phyloP scores from a whole-genome alignment of 2,329 filamentous ascomycete species.

The Cercospora beticola region DNA sequence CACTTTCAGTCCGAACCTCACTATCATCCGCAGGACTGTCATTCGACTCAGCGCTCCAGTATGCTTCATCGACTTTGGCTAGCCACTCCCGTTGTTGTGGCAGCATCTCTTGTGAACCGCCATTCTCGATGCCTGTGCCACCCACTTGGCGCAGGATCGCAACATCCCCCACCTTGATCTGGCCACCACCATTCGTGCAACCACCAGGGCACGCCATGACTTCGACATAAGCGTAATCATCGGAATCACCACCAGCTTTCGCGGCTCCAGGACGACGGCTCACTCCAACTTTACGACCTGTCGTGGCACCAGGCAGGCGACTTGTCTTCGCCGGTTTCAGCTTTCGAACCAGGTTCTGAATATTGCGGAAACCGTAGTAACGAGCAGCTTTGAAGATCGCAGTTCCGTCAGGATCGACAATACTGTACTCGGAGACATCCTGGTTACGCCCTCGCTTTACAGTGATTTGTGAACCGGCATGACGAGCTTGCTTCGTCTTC shows the following conservation, averaged over 20 bases:
- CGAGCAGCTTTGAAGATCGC: slow-evolving; percentile 75
- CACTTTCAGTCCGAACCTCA: slow-evolving; percentile 20
- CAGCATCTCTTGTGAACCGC: slow-evolving; percentile 45
- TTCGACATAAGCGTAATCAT: slow-evolving; percentile 88
- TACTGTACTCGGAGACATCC: slow-evolving; percentile 83
- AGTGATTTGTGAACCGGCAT: slow-evolving; percentile 71
- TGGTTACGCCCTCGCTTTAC: slow-evolving; percentile 77
- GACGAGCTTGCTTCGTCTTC: slow-evolving; percentile 66
- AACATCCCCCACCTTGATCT: slow-evolving; percentile 86
- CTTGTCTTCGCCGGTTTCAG: slow-evolving; percentile 78
- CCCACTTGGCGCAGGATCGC: slow-evolving; percentile 42
- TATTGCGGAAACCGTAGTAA: slow-evolving; percentile 97
- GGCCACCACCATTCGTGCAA: slow-evolving; percentile 95
- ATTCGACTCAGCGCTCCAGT: slow-evolving; percentile 37
- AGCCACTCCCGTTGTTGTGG: slow-evolving; percentile 86
- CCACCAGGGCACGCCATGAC: slow-evolving; percentile 99
- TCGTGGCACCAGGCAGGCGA: slow-evolving; percentile 69
- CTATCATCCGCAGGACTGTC: slow-evolving; percentile 19
- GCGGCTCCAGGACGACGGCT: slow-evolving; percentile 38
- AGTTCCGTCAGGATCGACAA: slow-evolving; percentile 53
- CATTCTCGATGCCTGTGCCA: slow-evolving; percentile 37
- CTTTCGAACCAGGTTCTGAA: slow-evolving; percentile 93
- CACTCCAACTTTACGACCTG: slow-evolving; percentile 54
- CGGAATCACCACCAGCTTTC: slow-evolving; percentile 37
- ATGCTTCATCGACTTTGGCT: slow-evolving; percentile 64